Conservation (phyloP, 2,329 filamentous ascomycete genomes). For the Xylaria sp. region DNA sequence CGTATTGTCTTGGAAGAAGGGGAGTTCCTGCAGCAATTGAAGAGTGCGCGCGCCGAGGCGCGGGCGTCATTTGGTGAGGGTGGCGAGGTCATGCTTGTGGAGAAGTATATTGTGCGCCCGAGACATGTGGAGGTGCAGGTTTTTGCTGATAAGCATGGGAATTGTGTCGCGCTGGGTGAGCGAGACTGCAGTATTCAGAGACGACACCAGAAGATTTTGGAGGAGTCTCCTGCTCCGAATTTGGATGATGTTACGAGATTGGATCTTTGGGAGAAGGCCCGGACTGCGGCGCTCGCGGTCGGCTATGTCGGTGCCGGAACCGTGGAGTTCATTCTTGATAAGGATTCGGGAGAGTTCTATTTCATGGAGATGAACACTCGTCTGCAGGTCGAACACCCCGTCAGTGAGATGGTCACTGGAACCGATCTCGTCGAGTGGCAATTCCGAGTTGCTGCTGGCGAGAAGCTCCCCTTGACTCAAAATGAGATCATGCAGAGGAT, state of each 20-base stretch:
- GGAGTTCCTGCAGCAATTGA: conserved; percentile 66
- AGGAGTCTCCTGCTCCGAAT: conserved; percentile 77
- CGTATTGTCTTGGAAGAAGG: conserved; percentile 63
- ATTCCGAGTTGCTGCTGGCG: conserved; percentile 64
- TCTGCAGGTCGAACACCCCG: conserved; percentile 93
- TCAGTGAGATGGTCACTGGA: conserved; percentile 67
- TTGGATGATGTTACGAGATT: conserved; percentile 53
- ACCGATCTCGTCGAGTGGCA: conserved; percentile 90
- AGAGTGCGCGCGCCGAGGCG: conserved; percentile 69
- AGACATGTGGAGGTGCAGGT: conserved; percentile 88
- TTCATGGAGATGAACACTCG: conserved; percentile 83
- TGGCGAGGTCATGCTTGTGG: conserved; percentile 75
- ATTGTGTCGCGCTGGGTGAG: conserved; percentile 79
- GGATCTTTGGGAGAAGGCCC: conserved; percentile 61
- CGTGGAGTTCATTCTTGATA: conserved; percentile 86
- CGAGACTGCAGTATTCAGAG: conserved; percentile 84
- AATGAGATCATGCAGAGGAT: conserved; percentile 69
- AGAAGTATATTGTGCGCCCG: conserved; percentile 73
- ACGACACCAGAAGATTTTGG: conserved; percentile 84
- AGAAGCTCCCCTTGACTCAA: conserved; percentile 52
- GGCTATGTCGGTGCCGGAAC: conserved; percentile 87
- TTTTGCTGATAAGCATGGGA: conserved; percentile 75
- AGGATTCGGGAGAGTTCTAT: conserved; percentile 73
- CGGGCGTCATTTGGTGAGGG: conserved; percentile 74
- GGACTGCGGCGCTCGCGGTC: conserved; percentile 65